Percentiles rank a stretch among this genome's conserved stretches.
These are phyloP conservation scores for Penicillium ochrochloron DNA, from an alignment of 495 filamentous ascomycete species.

Conservation along the genomic window DNA sequence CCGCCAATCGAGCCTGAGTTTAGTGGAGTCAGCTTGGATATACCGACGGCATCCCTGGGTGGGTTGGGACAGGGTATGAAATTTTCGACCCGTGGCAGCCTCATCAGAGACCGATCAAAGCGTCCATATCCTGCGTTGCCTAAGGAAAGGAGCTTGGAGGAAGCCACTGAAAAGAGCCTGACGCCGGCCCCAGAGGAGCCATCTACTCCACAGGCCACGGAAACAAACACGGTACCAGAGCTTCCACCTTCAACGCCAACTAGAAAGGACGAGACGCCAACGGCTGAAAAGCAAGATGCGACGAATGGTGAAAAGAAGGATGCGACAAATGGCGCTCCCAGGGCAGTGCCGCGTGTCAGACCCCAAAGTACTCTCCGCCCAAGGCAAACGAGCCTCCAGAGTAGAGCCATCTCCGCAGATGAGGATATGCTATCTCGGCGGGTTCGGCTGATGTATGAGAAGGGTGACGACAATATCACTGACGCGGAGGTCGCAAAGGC, in stretches of 20 bases:
- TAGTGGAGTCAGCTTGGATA: constrained; percentile 58
- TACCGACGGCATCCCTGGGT: constrained; percentile 58
- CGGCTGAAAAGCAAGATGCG: neutral
- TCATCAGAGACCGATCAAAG: constrained; percentile 38
- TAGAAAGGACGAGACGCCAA: neutral
- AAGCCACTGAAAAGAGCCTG: constrained; percentile 4
- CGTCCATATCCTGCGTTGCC: constrained; percentile 27
- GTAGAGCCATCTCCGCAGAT: constrained; percentile 65
- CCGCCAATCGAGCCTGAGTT: constrained; percentile 49
- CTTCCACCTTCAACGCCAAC: constrained; percentile 10
- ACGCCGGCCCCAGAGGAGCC: constrained; percentile 7
- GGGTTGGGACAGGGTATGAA: constrained; percentile 57
- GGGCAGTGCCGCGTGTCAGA: constrained; percentile 48
- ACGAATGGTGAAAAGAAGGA: constrained; percentile 17
- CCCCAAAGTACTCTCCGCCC: constrained; percentile 39
- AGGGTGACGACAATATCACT: constrained; percentile 61
- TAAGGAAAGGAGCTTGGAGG: constrained; percentile 21
- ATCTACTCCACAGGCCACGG: constrained; percentile 15
- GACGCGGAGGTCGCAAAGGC: constrained; percentile 51
- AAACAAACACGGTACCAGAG: constrained; percentile 3
- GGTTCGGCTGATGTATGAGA: constrained; percentile 91
- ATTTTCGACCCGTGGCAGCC: constrained; percentile 62
- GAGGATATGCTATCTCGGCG: constrained; percentile 85
- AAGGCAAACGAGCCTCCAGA: constrained; percentile 39
- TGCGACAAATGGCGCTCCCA: constrained; percentile 31